Evolutionary conservation across 139 green algal species (phyloP).

Genomic region (Bryopsis sp.): DNA sequence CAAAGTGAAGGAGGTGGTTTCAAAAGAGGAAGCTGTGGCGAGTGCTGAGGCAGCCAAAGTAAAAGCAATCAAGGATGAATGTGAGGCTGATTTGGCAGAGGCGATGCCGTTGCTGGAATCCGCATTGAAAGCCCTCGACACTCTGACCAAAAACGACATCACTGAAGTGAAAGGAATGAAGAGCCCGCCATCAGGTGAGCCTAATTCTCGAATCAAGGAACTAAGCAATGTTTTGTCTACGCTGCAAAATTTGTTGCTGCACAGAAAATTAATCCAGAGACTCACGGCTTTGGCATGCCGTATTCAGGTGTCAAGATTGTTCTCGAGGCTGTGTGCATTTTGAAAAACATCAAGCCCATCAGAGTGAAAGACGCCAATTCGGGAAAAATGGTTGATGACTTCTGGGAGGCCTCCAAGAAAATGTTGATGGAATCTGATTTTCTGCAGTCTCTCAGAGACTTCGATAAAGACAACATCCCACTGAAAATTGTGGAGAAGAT

Average conservation of each 20-base stretch:
- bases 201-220: conserved; percentile 19
- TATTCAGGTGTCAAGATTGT: conserved; percentile 47
- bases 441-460: conserved; percentile 44
- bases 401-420: conserved; percentile 53
- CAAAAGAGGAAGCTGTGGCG: conserved; percentile 59
- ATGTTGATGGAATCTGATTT: conserved; percentile 65
- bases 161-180: conserved; percentile 80
- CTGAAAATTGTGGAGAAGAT: conserved; percentile 39
- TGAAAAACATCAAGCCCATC: conserved; percentile 59
- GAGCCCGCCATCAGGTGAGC: conserved; percentile 57
- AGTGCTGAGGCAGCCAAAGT: conserved; percentile 49
- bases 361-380: conserved; percentile 57
- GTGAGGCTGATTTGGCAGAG: conserved; percentile 52
- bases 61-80: conserved; percentile 74
- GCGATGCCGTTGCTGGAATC: conserved; percentile 61
- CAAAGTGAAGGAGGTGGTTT: conserved; percentile 40
- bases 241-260: no score
- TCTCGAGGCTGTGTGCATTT: conserved; percentile 74
- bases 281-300: no score
- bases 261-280: no score
- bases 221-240: background rate
- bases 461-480: conserved; percentile 75
- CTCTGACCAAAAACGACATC: conserved; percentile 70
- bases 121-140: conserved; percentile 59
- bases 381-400: conserved; percentile 73